Evolutionary conservation across 208 protist species (phyloP), one percentile per base, ranked within the genome.

Genomic region (Blastocrithidia nonstop): DNA sequence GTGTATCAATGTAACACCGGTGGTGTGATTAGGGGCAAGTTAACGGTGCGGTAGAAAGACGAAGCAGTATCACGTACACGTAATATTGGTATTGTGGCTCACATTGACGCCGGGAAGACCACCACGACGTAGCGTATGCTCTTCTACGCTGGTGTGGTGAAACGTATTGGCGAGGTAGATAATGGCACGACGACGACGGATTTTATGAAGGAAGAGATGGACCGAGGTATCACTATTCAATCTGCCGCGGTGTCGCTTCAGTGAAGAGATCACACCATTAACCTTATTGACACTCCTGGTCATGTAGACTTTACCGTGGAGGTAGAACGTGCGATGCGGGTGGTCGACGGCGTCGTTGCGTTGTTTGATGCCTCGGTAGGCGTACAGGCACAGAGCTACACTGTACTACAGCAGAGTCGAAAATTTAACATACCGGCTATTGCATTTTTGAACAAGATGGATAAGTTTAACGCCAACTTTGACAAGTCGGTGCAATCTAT

Each of bases 281-380:
- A 96, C 57, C 57, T 98, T 1, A 96, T 98, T 42, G 95, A 98
- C 74, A 97, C 95, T 0, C 95, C 95, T 1, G 94, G 95, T 1
- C 94, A 97, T 62, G 89, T 97, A 8, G 95, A 98, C 63, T 98
- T 98, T 45, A 97, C 90, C 13, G 76, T 98, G 25, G 95, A 98
- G 57, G 95, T 98, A 36, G 94, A 98, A 70, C 73, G 95, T 13
- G 70, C 85, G 20, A 70, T 98, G 63, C 84, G 95, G 2, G 94
- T 98, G n/a, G 77, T 98, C 26, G 95, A 98, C 57, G 94, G 95
- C 13, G 90, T 93, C 5, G 92, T 98, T 4, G 86, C 89, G 1
- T 68, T 98, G 16, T 95, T 98, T 43, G 94, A 98, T 52, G 95
- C 73, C 20, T 94, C 96, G 1, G 85, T 83, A 1, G 95, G 95